Conservation (phyloP, 345 rosid genomes). For the Sisymbrium irio region DNA sequence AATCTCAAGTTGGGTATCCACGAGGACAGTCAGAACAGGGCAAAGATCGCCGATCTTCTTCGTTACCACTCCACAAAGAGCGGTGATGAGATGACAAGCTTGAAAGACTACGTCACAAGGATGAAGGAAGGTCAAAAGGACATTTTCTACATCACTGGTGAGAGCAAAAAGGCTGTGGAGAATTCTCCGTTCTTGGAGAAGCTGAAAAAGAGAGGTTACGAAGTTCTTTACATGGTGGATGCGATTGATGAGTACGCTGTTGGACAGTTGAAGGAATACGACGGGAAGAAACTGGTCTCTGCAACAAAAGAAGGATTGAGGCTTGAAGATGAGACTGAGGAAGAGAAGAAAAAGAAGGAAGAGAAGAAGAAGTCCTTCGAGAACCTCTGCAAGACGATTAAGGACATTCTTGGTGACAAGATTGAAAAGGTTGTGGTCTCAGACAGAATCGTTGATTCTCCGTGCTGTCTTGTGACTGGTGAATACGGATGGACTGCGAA, state of each 20-base stretch:
- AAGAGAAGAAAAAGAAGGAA: conserved; percentile 74
- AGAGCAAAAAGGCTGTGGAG: conserved; percentile 83
- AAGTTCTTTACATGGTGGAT: conserved; percentile 86
- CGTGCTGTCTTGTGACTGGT: conserved; percentile 85
- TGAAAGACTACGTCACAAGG: conserved; percentile 85
- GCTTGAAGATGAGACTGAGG: conserved; percentile 78
- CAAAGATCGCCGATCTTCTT: conserved; percentile 74
- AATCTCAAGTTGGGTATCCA: conserved; percentile 84
- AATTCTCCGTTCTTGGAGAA: conserved; percentile 86
- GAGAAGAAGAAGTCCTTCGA: conserved; percentile 72
- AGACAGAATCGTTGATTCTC: conserved; percentile 78
- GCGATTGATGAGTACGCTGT: conserved; percentile 89
- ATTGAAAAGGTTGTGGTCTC: conserved; percentile 82
- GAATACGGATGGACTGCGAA: conserved; percentile 93
- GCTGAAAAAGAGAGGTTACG: conserved; percentile 81
- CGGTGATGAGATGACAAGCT: conserved; percentile 73
- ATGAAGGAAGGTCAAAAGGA: conserved; percentile 94
- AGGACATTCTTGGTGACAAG: conserved; percentile 79
- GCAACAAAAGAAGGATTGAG: conserved; percentile 81
- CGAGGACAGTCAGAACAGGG: conserved; percentile 80
- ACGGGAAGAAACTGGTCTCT: conserved; percentile 82
- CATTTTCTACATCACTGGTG: conserved; percentile 76
- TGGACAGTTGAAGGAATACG: conserved; percentile 76
- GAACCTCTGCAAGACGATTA: conserved; percentile 72
- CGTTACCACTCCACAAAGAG: conserved; percentile 82